Evolutionary conservation across 345 rosid species (phyloP), one percentile per base, ranked within the genome.

Genomic region (Cochlearia excelsa): DNA sequence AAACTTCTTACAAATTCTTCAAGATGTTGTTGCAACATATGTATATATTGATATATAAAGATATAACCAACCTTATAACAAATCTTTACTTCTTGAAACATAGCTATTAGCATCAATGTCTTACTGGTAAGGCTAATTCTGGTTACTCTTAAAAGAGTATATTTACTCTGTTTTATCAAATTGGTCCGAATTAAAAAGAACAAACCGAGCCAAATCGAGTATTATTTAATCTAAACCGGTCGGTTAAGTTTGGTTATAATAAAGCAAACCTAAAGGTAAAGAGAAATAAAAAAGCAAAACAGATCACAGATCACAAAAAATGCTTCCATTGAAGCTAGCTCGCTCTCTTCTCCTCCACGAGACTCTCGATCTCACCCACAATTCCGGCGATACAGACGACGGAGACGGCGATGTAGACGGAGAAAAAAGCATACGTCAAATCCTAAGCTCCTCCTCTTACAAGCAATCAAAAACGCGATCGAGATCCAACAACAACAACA

Each of bases 281-380:
- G 35, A 31, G 45, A 8, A 38, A 54, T 46, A n/a, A 69, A 61
- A 69, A 60, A 3, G 47, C 57, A 50, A 29, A 37, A 9, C 37
- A 59, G 5, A 54, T 31, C 48, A 50, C 46, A 47, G 4, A 46
- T 8, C n/a, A n/a, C 60, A 46, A 51, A 45, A 39, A 84, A 31
- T 84, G 87, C 77, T 84, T 42, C 91, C 87, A 51, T 58, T 84
- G 54, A 84, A 84, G 85, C 74, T 82, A 43, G 79, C 80, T 51
- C 81, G 91, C 2, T 82, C 87, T 41, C 73, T 80, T 55, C 68
- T 82, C 11, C 74, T 82, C 16, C 81, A 80, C 54, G 79, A 80
- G 61, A 53, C 85, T 70, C 50, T 75, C 53, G 27, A 65, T 51
- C 63, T 69, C 47, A 57, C 40, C 10, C 70, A 78, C 34, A 74